Conservation (phyloP, 2,329 filamentous ascomycete genomes). For the Claviceps paspali region DNA sequence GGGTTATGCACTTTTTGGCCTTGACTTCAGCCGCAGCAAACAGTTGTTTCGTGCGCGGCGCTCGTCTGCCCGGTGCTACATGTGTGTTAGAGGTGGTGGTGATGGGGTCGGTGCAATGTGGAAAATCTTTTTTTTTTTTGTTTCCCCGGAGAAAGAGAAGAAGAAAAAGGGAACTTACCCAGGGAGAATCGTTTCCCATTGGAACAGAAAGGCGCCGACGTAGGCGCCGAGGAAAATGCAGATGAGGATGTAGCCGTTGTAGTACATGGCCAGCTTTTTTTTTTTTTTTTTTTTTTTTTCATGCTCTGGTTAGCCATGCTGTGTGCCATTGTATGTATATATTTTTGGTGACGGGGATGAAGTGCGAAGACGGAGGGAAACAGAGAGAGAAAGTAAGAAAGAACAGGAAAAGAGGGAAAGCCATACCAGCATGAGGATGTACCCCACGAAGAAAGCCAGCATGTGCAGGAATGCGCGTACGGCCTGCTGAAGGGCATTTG, state of each 20-base stretch:
- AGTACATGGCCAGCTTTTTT: slow-evolving; percentile 38
- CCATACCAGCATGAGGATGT: slow-evolving; percentile 55
- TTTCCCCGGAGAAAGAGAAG: neutral
- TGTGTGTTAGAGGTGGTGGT: neutral
- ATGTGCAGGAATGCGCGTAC: slow-evolving; percentile 53
- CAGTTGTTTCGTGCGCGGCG: slow-evolving; percentile 22
- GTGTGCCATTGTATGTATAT: no score
- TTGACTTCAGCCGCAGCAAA: slow-evolving; percentile 28
- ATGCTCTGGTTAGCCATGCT: neutral
- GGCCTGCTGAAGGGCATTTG: slow-evolving; percentile 49
- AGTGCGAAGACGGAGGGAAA: no score
- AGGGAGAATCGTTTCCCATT: slow-evolving; percentile 43
- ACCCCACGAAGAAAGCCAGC: slow-evolving; percentile 58
- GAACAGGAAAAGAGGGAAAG: no score
- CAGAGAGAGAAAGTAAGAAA: no score
- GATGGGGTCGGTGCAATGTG: no score
- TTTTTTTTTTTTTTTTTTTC: no score
- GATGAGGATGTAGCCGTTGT: slow-evolving; percentile 62
- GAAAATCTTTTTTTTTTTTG: no score
- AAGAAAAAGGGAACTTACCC: slow-evolving; percentile 10
- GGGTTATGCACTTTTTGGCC: no score
- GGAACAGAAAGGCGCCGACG: slow-evolving; percentile 57
- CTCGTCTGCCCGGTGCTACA: slow-evolving; percentile 15
- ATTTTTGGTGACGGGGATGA: no score
- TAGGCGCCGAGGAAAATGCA: slow-evolving; percentile 67